Conservation (phyloP, 805 yeast species). For the Starmerella apis region DNA sequence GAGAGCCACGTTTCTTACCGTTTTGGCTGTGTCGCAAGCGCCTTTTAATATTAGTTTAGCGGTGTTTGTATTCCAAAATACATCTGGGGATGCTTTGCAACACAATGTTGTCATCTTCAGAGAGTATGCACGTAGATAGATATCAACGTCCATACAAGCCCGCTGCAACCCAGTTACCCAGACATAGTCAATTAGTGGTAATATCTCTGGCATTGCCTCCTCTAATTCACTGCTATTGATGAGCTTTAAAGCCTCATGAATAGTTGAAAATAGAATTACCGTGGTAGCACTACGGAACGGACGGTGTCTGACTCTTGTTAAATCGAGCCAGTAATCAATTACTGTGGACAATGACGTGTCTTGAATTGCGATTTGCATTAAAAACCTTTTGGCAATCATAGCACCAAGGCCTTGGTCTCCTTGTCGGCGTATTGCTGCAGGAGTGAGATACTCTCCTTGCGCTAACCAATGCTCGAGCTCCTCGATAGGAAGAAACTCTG, state of each 20-base stretch:
- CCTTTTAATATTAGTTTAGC: background rate
- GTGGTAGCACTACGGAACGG: background rate
- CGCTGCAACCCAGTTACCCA: background rate
- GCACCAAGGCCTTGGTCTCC: background rate
- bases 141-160: background rate
- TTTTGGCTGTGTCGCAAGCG: background rate
- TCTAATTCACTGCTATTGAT: background rate
- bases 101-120: background rate
- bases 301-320: background rate
- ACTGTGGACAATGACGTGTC: background rate
- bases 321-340: background rate
- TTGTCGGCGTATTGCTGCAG: background rate
- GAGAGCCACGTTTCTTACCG: background rate
- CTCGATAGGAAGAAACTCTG: background rate
- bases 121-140: background rate
- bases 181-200: background rate
- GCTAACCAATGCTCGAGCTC: background rate
- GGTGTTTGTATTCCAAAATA: background rate
- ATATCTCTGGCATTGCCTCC: too few species aligned
- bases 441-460: background rate
- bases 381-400: background rate
- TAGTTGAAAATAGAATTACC: background rate
- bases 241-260: background rate
- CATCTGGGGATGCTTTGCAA: background rate
- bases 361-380: background rate